Evolutionary conservation across 2,329 filamentous ascomycete species (phyloP).

Genomic region (Exophiala spinifera): DNA sequence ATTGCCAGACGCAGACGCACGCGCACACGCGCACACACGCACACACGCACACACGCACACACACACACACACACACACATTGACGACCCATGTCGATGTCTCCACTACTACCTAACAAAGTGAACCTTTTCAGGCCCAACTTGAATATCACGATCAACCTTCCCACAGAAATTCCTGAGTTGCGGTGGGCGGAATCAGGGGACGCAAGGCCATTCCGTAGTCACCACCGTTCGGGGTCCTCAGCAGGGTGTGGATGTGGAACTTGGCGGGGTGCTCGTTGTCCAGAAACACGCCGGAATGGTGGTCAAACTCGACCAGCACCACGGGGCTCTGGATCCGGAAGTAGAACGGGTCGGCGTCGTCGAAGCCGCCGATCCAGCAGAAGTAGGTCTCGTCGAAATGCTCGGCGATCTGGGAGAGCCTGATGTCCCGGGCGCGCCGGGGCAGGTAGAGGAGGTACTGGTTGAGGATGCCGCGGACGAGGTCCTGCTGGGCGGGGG

Average conservation of each 20-base stretch:
- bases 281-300: conserved; percentile 74
- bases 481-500: conserved; percentile 48
- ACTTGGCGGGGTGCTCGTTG: conserved; percentile 70
- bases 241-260: conserved; percentile 73
- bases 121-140: no score
- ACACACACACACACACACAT: no score
- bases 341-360: conserved; percentile 71
- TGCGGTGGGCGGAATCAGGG: conserved; percentile 35
- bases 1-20: no score
- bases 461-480: conserved; percentile 60
- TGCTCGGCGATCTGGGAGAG: conserved; percentile 54
- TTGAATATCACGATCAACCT: no score
- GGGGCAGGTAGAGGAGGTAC: conserved; percentile 67
- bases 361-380: conserved; percentile 70
- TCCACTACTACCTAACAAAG: no score
- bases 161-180: conserved; percentile 39
- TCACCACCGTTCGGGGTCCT: conserved; percentile 72
- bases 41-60: no score
- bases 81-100: no score
- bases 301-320: conserved; percentile 75
- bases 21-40: no score
- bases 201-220: conserved; percentile 60
- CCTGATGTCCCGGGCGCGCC: conserved; percentile 51
- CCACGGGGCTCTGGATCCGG: conserved; percentile 70
- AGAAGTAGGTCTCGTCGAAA: conserved; percentile 71